Percentiles rank a stretch among this genome's conserved stretches.
Evolutionary conservation across 2,329 filamentous ascomycete genomes (phyloP).

Genomic region (Dactylellina leptospora): DNA sequence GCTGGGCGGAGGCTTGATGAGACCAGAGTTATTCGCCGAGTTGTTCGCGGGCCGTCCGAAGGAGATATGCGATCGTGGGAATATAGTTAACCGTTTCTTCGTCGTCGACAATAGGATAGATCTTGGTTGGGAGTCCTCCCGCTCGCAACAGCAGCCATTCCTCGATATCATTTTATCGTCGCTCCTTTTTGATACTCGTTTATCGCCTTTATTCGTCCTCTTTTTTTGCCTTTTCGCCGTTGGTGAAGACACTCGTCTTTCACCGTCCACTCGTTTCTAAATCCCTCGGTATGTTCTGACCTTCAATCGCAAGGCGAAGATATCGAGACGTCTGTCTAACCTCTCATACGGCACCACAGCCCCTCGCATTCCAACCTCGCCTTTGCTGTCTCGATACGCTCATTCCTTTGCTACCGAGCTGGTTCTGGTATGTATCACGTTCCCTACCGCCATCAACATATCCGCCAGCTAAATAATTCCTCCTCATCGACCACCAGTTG

Average conservation of each 20-base stretch:
- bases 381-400: slow-evolving; percentile 14
- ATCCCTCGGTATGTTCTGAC: slow-evolving; percentile 5
- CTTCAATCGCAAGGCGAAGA: neutral
- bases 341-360: neutral
- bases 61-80: slow-evolving; percentile 2
- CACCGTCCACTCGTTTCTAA: slow-evolving; percentile 46
- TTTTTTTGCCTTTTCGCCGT: slow-evolving; percentile 26
- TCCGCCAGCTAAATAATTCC: neutral
- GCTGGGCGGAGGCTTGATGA: slow-evolving; percentile 1
- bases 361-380: neutral
- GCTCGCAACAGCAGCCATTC: slow-evolving; percentile 13
- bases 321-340: neutral
- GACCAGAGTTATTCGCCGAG: neutral
- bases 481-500: slow-evolving; percentile 14
- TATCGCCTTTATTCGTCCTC: slow-evolving; percentile 9
- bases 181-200: slow-evolving; percentile 37
- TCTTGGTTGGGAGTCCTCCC: slow-evolving; percentile 34
- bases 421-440: slow-evolving; percentile 21
- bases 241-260: slow-evolving; percentile 43
- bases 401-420: slow-evolving; percentile 15
- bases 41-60: too few species aligned
- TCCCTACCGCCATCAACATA: too few species aligned
- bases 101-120: slow-evolving; percentile 24
- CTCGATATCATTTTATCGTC: slow-evolving; percentile 21
- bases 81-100: slow-evolving; percentile 7